These are phyloP conservation scores for Plantago major DNA, from an alignment of 257 asterid species.

Conservation along the genomic window DNA sequence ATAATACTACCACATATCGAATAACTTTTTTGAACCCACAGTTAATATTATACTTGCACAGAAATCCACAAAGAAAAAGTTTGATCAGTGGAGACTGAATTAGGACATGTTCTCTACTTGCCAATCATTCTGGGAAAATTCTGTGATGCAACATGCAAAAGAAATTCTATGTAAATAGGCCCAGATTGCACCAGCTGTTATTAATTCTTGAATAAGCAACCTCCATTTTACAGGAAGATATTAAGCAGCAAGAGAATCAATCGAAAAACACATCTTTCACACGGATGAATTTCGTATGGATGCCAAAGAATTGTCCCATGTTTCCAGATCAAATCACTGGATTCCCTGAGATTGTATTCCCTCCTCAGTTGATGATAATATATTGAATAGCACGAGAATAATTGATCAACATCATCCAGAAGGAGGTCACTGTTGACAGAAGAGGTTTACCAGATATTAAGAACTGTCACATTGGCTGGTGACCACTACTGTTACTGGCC, in stretches of 20 bases:
- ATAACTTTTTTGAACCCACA: not conserved
- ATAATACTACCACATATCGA: too few species aligned
- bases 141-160: not conserved
- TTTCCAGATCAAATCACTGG: not conserved
- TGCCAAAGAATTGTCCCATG: not conserved
- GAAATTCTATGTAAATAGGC: not conserved
- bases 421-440: too few species aligned
- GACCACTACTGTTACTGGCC: too few species aligned
- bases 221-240: not conserved
- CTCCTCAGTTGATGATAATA: not conserved
- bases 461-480: too few species aligned
- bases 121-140: not conserved
- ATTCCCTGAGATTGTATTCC: constrained; percentile 8
- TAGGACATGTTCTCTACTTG: constrained; percentile 9
- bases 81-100: not conserved
- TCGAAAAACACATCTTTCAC: not conserved
- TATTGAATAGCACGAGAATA: too few species aligned
- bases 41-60: not conserved
- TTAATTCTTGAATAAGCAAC: constrained; percentile 5
- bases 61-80: not conserved
- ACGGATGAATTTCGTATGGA: not conserved
- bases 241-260: not conserved
- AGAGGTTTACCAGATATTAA: too few species aligned
- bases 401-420: too few species aligned
- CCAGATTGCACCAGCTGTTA: constrained; percentile 5